Evolutionary conservation across 2,329 filamentous ascomycete species (phyloP).

Genomic region (Cytospora mali): DNA sequence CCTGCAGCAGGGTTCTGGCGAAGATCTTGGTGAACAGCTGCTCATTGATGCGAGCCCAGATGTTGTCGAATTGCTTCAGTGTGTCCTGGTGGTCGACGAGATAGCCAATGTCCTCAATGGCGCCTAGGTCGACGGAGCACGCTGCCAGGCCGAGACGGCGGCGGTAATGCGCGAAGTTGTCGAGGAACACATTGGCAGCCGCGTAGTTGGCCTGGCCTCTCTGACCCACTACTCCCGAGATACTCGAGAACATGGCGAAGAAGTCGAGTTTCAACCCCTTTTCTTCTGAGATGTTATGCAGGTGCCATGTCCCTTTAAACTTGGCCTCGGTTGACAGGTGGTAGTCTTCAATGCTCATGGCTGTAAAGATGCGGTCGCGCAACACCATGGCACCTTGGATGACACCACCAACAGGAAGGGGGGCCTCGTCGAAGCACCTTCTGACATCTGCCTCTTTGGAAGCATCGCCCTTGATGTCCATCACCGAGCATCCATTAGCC

Average conservation of each 20-base stretch:
- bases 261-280: constrained; percentile 37
- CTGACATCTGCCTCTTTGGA: constrained; percentile 35
- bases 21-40: not conserved
- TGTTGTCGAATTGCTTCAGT: not conserved
- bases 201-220: constrained; percentile 38
- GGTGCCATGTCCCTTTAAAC: constrained; percentile 42
- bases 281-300: constrained; percentile 37
- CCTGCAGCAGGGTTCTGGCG: not conserved
- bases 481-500: constrained; percentile 31
- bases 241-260: constrained; percentile 41
- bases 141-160: constrained; percentile 37
- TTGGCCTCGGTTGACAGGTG: constrained; percentile 39
- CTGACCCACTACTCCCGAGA: constrained; percentile 33
- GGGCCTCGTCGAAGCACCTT: constrained; percentile 29
- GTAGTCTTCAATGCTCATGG: constrained; percentile 1
- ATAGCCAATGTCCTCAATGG: constrained; percentile 35
- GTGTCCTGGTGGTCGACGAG: constrained; percentile 7
- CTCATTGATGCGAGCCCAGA: constrained; percentile 6
- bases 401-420: constrained; percentile 44
- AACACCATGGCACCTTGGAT: constrained; percentile 51
- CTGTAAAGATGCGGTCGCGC: not conserved
- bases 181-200: constrained; percentile 41
- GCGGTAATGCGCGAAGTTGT: constrained; percentile 39
- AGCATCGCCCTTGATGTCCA: constrained; percentile 35
- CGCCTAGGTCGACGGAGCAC: constrained; percentile 40